Percentiles rank a stretch among this genome's conserved stretches.
phyloP scores from a whole-genome alignment of 352 stramenopile species.

The Globisporangium cederbergense region DNA sequence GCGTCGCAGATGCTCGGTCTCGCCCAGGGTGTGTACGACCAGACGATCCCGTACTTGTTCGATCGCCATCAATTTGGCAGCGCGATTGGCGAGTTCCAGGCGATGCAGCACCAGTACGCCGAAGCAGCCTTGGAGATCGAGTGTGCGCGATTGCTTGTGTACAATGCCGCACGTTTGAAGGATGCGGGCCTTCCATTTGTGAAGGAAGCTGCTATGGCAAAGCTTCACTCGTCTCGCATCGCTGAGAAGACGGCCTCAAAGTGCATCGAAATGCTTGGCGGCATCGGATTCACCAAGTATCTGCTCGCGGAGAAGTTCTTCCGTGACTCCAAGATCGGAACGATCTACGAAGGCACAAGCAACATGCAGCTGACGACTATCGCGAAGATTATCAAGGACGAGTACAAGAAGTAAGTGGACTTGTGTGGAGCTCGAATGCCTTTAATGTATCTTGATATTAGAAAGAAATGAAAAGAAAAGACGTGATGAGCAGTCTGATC shows the following conservation, averaged over 20 bases:
- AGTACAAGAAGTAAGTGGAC: constrained; percentile 73
- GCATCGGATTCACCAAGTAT: constrained; percentile 95
- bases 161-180: constrained; percentile 94
- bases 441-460: constrained; percentile 7
- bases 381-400: constrained; percentile 86
- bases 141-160: constrained; percentile 89
- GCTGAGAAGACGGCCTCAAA: constrained; percentile 94
- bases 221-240: constrained; percentile 94
- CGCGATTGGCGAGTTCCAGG: constrained; percentile 94
- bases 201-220: constrained; percentile 97
- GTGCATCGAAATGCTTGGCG: constrained; percentile 95
- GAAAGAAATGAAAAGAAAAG: constrained; percentile 3
- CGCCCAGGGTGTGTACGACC: constrained; percentile 94
- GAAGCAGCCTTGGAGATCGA: constrained; percentile 95
- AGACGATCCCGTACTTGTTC: constrained; percentile 95
- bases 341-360: constrained; percentile 97
- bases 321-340: constrained; percentile 96
- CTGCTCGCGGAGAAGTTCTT: constrained; percentile 96
- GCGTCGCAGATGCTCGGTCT: constrained; percentile 96
- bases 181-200: constrained; percentile 93
- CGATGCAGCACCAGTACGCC: constrained; percentile 96
- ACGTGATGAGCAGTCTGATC: background rate
- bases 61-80: constrained; percentile 95
- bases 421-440: background rate
- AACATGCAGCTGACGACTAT: constrained; percentile 97